Evolutionary conservation across 495 filamentous ascomycete genomes (phyloP), one percentile per base, ranked within the genome.

Genomic region (Penicillium soppii): DNA sequence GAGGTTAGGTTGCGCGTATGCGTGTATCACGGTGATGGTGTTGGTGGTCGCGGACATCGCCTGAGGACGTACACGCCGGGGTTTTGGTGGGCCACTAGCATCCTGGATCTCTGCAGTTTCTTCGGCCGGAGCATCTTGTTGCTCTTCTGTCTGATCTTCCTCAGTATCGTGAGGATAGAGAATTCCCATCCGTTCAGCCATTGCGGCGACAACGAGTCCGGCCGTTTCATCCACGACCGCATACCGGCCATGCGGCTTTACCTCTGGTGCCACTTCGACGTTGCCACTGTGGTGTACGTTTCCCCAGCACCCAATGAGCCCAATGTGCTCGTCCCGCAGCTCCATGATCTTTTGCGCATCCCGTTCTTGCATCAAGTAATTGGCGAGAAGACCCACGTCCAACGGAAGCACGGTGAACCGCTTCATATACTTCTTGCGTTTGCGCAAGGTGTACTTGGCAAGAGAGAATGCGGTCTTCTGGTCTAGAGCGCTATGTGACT

Each of bases 391-490:
- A 5, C 84, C 78, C 25, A 95, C 84, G 52, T 96, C 91, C 62
- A 97, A 59, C 0, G 90, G 92, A 21, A 92, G 70, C 0, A 92
- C 80, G 1, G 87, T 91, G 54, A 98, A 97, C 16, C 91, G 75
- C 53, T 84, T 82, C 53, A 96, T 80, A 62, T 95, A 97, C 72
- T 98, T 98, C 66, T 85, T 92, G 33, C 86, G 85, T 75, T 98
- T 98, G 17, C 94, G 80, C 13, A 97, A 73, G 39, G 91, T 95
- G 63, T 98, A 98, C 65, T 98, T 98, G 19, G 92, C 91, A 16
- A 96, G 72, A 5, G 89, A 90, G 67, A 95, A 98, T 2, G 86
- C 80, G 0, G 94, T 97, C 74, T 97, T 98, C 73, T 98, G 87
- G 53, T 95, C 91, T 22, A 97, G 72, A 0, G 86, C 88, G 3